A percentile compares a stretch with the other conserved stretches of the same genome.
Conservation (phyloP, 331 rosid genomes). For the Malus hybrid region DNA sequence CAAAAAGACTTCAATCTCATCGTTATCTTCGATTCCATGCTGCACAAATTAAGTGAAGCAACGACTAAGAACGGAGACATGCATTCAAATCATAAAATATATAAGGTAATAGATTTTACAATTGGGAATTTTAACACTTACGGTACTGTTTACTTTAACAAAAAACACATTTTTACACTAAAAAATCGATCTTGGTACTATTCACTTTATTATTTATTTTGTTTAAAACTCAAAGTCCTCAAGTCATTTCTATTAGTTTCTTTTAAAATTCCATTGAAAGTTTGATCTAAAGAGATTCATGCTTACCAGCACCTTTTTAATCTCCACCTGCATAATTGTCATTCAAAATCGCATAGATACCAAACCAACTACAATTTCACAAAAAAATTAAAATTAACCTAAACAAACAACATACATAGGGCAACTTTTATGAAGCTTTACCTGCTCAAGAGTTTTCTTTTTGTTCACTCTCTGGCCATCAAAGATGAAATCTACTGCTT, state of each 20-base stretch:
- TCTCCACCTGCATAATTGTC: background rate
- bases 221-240: too few species aligned
- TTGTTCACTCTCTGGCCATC: background rate
- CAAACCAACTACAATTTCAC: background rate
- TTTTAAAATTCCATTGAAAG: too few species aligned
- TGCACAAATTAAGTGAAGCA: background rate
- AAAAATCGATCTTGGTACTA: rapidly evolving
- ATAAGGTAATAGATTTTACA: background rate
- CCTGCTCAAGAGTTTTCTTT: background rate
- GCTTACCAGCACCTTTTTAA: too few species aligned
- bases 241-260: too few species aligned
- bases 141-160: rapidly evolving
- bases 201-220: too few species aligned
- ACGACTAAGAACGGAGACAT: background rate
- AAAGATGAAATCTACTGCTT: background rate
- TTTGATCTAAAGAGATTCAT: too few species aligned
- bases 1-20: background rate
- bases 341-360: background rate
- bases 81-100: too few species aligned
- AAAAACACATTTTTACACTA: too few species aligned
- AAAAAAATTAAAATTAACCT: background rate
- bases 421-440: background rate
- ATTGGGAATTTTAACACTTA: rapidly evolving
- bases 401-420: too few species aligned
- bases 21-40: slow-evolving; percentile 4